Conservation (phyloP, 148 eudicot species). For the Simmondsia chinensis region DNA sequence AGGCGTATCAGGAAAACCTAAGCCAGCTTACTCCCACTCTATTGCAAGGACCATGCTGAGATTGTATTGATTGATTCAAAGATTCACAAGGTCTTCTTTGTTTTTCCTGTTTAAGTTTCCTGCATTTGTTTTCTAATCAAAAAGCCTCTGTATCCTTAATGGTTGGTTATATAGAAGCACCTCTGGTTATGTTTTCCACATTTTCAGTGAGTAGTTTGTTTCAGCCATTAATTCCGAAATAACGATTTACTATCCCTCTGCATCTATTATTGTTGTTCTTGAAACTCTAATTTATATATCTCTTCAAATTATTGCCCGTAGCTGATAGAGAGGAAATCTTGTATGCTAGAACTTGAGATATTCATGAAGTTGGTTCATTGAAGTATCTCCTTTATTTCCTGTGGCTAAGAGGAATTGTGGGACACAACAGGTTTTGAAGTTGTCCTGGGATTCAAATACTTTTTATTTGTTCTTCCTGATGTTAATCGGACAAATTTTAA, state of each 20-base stretch:
- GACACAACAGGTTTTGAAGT: no score
- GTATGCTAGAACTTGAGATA: no score
- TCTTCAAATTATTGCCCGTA: no score
- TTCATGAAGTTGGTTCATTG: no score
- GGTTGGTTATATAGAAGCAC: constrained; percentile 22
- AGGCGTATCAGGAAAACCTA: constrained; percentile 27
- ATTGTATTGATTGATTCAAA: constrained; percentile 34
- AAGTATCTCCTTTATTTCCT: no score
- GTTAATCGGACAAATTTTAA: no score
- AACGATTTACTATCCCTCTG: no score
- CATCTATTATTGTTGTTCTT: constrained; percentile 6
- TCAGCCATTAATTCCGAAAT: constrained; percentile 18
- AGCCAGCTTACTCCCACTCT: constrained; percentile 29
- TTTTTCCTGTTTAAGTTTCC: constrained; percentile 17
- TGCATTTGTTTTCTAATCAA: constrained; percentile 27
- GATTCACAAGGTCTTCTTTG: constrained; percentile 27
- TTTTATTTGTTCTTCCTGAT: no score
- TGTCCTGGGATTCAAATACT: no score
- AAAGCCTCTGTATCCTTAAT: constrained; percentile 15
- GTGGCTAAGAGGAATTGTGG: no score
- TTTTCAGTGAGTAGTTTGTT: constrained; percentile 15
- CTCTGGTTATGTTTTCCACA: constrained; percentile 21
- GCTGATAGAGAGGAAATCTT: no score
- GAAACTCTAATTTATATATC: no score
- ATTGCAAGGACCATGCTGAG: constrained; percentile 35